Conservation (phyloP, 352 stramenopile species). For the Phytophthora pistaciae region DNA sequence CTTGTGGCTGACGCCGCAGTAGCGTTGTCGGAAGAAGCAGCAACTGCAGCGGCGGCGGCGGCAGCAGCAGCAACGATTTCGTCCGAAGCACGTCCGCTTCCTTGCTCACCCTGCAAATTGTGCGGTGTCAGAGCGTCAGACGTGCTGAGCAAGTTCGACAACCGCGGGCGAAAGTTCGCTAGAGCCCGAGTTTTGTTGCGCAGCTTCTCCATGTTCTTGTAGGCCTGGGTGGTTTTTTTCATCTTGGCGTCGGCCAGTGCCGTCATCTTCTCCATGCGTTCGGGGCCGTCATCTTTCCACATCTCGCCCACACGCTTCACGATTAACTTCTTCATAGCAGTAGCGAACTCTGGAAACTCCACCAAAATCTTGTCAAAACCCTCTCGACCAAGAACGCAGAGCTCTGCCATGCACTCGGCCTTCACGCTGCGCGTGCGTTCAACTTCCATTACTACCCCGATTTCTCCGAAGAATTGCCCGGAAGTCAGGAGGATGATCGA, state of each 20-base stretch:
- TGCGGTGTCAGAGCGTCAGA: slow-evolving; percentile 11
- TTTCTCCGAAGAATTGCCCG: slow-evolving; percentile 53
- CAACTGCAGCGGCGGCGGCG: slow-evolving; percentile 12
- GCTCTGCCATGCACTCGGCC: slow-evolving; percentile 72
- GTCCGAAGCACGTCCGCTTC: slow-evolving; percentile 10
- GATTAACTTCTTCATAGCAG: slow-evolving; percentile 74
- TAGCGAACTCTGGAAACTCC: slow-evolving; percentile 78
- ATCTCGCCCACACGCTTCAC: slow-evolving; percentile 75
- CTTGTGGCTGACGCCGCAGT: background rate
- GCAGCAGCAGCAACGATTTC: slow-evolving; percentile 22
- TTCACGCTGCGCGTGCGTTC: slow-evolving; percentile 69
- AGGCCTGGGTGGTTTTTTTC: slow-evolving; percentile 62
- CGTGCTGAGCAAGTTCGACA: slow-evolving; percentile 39
- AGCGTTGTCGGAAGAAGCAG: background rate
- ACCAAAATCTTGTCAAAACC: slow-evolving; percentile 77
- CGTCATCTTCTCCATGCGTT: slow-evolving; percentile 77
- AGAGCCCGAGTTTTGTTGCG: slow-evolving; percentile 46
- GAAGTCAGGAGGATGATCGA: slow-evolving; percentile 73
- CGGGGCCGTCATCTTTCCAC: slow-evolving; percentile 48
- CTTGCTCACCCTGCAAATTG: slow-evolving; percentile 10
- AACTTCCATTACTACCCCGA: slow-evolving; percentile 74
- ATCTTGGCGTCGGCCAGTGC: slow-evolving; percentile 67
- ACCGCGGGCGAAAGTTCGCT: slow-evolving; percentile 31
- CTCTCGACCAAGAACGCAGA: slow-evolving; percentile 68
- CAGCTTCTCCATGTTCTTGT: slow-evolving; percentile 57